Evolutionary conservation across 1,284 basidiomycete species (phyloP), one percentile per base, ranked within the genome.

Genomic region (Ceratobasidium sp.): DNA sequence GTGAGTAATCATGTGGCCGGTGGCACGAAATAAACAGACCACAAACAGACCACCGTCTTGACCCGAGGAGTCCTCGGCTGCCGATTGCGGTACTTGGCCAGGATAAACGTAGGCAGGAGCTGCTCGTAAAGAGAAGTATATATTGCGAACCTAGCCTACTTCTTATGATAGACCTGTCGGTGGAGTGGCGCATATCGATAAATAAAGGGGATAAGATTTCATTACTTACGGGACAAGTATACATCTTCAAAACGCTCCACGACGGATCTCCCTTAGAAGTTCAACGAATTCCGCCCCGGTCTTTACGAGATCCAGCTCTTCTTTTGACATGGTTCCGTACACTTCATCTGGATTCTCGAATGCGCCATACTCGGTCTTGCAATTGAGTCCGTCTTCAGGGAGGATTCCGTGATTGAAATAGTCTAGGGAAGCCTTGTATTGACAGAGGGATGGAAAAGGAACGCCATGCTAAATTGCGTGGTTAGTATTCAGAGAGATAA

Each of bases 361-460:
- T 29, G 61, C 13, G 7, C 73, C 73, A 46, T 56, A 57, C 6
- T 65, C 73, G 11, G 51, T 65, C 37, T 75, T 62, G 51, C 73
- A 75, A 6, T 34, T 75, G 9, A 66, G 43, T 32, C 62, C 73
- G 49, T 75, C 73, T 37, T 75, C 29, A 8, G 61, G 62, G 2
- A 75, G 52, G 19, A 43, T 75, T 9, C 73, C 73, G 11, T 75
- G 13, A 44, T 44, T 66, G 13, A 75, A 75, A 22, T 66, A 75
- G 13, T 34, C 73, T 13, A 75, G 61, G 19, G 59, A 64, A n/a
- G 73, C 73, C 62, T 56, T 66, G 40, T 65, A 65, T 25, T 75
- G 73, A 25, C 62, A 75, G 5, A 74, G 46, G 19, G 70, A 74
- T 46, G 70, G 70, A 32, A 74, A 74, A 13, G 70, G 57, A 40